Evolutionary conservation across 2,329 filamentous ascomycete genomes (phyloP), one percentile per base, ranked within the genome.

Genomic region (Neofusicoccum parvum): DNA sequence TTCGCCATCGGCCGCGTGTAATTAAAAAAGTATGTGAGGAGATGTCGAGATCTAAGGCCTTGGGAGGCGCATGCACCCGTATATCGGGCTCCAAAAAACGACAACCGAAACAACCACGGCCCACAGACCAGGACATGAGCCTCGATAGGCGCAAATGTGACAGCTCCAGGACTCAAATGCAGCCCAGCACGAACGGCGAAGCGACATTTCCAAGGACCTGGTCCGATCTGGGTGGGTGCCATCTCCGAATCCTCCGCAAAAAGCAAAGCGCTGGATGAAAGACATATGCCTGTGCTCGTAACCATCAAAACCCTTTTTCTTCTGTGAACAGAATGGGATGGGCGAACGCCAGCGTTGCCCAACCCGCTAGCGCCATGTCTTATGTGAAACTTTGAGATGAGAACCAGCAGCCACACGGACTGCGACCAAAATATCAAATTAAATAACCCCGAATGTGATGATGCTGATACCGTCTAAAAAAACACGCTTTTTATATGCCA

Each of bases 351-450:
- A 60, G 56, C 56, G 56, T 48, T 60, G 43, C 56, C 43, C 32
- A 60, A 39, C 41, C 23, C 15, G 41, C 41, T 60, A 48, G 56
- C 56, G 56, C 56, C 56, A 17, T 46, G 56, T 60, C 56, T 60
- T 48, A 37, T 46, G 27, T 60, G 56, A 60, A 60, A 60, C 56
- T 36, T 10, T 60, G 14, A 60, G 34, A 60, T 37, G 41, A 48
- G 41, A 48, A 12, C 54, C 27, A 60, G 20, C 41, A 46, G 56
- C 56, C 43, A 48, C 56, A 37, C 14, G 7, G 41, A 27, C 41
- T 45, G 56, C 41, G 48, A 60, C 41, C 41, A 27, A 23, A 11
- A 60, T 46, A 37, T 45, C 45, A 15, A 12, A 60, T 60, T 60
- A 60, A 60, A 60, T 37, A 37, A 59, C 37, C 32, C 56, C 20